Percentiles rank a stretch among this genome's conserved stretches.
These are phyloP conservation scores for Ilyonectria mors-panacis DNA, from an alignment of 2,329 filamentous ascomycete species.

Conservation along the genomic window DNA sequence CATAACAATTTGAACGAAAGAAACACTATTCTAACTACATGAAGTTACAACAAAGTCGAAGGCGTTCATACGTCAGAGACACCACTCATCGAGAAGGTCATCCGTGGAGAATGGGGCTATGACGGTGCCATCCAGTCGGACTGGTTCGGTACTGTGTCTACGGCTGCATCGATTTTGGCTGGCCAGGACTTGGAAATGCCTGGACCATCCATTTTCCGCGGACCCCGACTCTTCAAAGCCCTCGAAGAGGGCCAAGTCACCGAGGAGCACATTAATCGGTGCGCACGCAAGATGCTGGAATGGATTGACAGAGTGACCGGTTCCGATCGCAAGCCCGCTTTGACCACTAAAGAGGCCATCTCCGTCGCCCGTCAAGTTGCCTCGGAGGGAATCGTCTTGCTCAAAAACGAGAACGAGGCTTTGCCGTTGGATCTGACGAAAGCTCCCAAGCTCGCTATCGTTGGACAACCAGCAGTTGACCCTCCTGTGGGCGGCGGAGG, in stretches of 20 bases:
- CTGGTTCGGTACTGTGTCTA: constrained; percentile 35
- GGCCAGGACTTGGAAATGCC: constrained; percentile 36
- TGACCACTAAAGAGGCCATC: constrained; percentile 23
- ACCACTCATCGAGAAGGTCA: not conserved
- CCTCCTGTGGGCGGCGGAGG: constrained; percentile 28
- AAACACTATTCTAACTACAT: too few relatives aligned
- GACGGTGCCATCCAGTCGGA: constrained; percentile 34
- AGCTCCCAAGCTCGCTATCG: constrained; percentile 11
- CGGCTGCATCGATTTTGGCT: constrained; percentile 10
- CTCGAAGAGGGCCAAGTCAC: not conserved
- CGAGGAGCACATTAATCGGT: constrained; percentile 12
- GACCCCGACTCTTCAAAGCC: constrained; percentile 21
- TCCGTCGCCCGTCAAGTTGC: constrained; percentile 24
- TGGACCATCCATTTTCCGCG: constrained; percentile 23
- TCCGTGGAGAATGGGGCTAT: constrained; percentile 28
- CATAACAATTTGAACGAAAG: too few relatives aligned
- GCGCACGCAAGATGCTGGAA: not conserved
- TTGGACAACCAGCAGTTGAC: constrained; percentile 22
- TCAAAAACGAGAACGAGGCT: constrained; percentile 24
- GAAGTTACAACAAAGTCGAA: constrained; percentile 36
- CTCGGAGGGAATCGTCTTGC: constrained; percentile 23
- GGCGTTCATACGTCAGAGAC: constrained; percentile 18
- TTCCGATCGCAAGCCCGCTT: constrained; percentile 3
- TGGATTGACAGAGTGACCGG: constrained; percentile 6
- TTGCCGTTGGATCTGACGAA: constrained; percentile 9